A percentile compares a stretch with the other conserved stretches of the same genome.
phyloP scores from a whole-genome alignment of 2,329 filamentous ascomycete species.

The Dothidotthia symphoricarpi region DNA sequence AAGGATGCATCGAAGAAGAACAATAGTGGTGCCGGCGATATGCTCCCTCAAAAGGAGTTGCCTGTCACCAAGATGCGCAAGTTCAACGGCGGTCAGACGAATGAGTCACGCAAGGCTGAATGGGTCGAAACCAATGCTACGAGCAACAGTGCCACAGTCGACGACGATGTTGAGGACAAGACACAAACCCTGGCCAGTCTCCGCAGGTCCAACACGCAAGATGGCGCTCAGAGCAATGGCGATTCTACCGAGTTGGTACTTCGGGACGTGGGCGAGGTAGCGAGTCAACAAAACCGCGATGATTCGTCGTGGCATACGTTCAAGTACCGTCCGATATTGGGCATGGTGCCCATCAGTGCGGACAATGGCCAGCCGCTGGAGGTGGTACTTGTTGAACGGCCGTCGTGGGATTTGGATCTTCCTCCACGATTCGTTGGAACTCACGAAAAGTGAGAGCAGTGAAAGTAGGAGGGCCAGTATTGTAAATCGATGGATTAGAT shows the following conservation, averaged over 20 bases:
- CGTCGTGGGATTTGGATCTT: slow-evolving; percentile 77
- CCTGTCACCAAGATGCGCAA: slow-evolving; percentile 51
- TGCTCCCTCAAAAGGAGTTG: slow-evolving; percentile 48
- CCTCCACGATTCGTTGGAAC: slow-evolving; percentile 59
- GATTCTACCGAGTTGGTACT: slow-evolving; percentile 4
- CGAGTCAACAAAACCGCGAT: slow-evolving; percentile 20
- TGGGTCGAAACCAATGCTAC: slow-evolving; percentile 32
- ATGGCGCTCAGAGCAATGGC: slow-evolving; percentile 18
- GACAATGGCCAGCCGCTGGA: slow-evolving; percentile 57
- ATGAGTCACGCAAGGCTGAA: slow-evolving; percentile 21
- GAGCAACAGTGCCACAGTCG: slow-evolving; percentile 19
- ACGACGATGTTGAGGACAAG: slow-evolving; percentile 30
- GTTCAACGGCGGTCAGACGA: slow-evolving; percentile 43
- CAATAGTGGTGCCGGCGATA: slow-evolving; percentile 56
- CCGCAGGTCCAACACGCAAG: slow-evolving; percentile 25
- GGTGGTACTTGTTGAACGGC: slow-evolving; percentile 84
- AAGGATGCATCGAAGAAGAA: slow-evolving; percentile 29
- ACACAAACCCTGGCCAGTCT: slow-evolving; percentile 22
- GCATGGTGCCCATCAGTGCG: slow-evolving; percentile 58
- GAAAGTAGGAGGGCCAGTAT: no score
- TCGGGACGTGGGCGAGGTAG: slow-evolving; percentile 16
- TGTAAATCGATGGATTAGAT: no score
- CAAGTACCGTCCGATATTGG: slow-evolving; percentile 93
- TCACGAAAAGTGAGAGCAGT: slow-evolving; percentile 30
- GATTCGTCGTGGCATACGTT: slow-evolving; percentile 73